These are phyloP conservation scores for Xylariaceae sp. DNA, from an alignment of 2,329 filamentous ascomycete species.

Conservation along the genomic window DNA sequence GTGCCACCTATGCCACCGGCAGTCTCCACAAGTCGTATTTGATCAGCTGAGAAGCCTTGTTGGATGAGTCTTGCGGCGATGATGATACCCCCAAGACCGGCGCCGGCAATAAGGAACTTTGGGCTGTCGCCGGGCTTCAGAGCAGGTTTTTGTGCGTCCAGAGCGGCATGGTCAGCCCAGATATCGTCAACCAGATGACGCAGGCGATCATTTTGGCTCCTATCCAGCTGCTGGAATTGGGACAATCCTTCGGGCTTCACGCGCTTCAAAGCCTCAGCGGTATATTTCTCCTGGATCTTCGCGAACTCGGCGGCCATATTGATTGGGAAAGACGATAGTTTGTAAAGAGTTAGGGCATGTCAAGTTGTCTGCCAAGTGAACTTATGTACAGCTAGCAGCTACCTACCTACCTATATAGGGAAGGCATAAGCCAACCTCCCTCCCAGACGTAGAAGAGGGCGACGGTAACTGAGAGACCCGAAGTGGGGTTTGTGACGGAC, in stretches of 20 bases:
- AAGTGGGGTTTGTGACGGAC: too few relatives aligned
- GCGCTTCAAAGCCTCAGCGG: constrained; percentile 28
- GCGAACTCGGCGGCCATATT: constrained; percentile 23
- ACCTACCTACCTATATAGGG: too few relatives aligned
- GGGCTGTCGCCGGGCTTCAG: constrained; percentile 21
- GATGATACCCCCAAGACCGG: constrained; percentile 25
- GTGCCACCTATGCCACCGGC: constrained; percentile 46
- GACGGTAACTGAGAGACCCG: too few relatives aligned
- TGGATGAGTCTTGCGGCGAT: constrained; percentile 32
- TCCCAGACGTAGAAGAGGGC: too few relatives aligned
- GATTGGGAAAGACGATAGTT: background rate
- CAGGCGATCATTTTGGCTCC: constrained; percentile 25
- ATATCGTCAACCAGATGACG: constrained; percentile 29
- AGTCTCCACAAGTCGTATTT: constrained; percentile 40
- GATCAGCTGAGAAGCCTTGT: constrained; percentile 32
- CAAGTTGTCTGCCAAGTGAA: too few relatives aligned
- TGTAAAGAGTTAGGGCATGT: background rate
- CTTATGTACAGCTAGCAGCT: too few relatives aligned
- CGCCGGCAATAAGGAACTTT: constrained; percentile 30
- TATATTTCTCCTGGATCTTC: constrained; percentile 25
- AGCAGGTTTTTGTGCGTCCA: constrained; percentile 23
- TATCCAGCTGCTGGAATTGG: constrained; percentile 23
- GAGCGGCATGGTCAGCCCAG: constrained; percentile 28
- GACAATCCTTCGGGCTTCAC: constrained; percentile 24
- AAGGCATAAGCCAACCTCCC: too few relatives aligned